Base-by-base conservation (phyloP, 192 early-diverging fungal species). In the Coemansia sp. region DNA sequence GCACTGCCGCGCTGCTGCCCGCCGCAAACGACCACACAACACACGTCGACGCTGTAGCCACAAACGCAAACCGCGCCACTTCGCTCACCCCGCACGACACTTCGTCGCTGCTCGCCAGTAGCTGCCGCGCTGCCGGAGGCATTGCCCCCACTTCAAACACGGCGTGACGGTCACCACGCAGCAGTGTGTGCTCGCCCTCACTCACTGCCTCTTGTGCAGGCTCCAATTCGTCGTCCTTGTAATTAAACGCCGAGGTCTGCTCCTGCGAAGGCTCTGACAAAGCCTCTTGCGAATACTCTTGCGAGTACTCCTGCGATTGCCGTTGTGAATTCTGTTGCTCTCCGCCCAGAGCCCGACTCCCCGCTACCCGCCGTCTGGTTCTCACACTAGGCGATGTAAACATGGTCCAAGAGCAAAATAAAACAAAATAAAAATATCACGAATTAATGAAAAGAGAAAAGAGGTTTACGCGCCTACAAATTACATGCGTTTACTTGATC, bases 351-450 rank as follows among this genome's bases (percentile, higher is more conserved):
- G 36, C 61, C 39, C 46, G 46, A 17, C 54, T n/a, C 16, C 31
- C 54, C 54, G 6, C 54, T 16, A 34, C 62, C 14, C 70, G 61
- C 41, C 70, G 76, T 44, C 67, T 60, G 70, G 65, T 59, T 19
- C 70, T 54, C 13, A 73, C 66, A 29, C 70, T 78, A 4, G 76
- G 76, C 35, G 76, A 69, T 19, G 67, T 69, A 29, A 78, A 73
- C 76, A 78, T 78, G 31, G 45, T 45, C 27, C 19, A 29, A 24
- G 36, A 16, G 41, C 53, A 33, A 33, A 54, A 14, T 7, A 54
- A 54, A 17, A 60, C 3, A 60, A 19, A 60, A 36, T n/a, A 62
- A 42, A 42, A 24, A 2, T 24, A 24, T 27, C 8, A 42, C 11
- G 19, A 19, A 5, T 34, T 10, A 59, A 59, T 19, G 31, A 19